phyloP scores from a whole-genome alignment of 164 flowering plant species.

The Macadamia integrifolia region DNA sequence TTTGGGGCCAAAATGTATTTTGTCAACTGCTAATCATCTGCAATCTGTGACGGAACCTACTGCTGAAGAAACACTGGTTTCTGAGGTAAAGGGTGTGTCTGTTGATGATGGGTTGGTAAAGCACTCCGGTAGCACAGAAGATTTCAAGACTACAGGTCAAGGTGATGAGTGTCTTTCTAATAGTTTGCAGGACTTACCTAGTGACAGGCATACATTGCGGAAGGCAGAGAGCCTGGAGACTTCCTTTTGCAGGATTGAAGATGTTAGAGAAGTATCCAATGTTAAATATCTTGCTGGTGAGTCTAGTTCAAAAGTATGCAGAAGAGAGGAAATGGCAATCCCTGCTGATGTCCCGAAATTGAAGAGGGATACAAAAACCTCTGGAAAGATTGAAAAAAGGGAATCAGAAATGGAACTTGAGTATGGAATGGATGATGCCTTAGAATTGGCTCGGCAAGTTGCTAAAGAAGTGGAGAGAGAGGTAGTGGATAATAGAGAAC shows the following conservation, averaged over 20 bases:
- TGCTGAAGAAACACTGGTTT: slow-evolving; percentile 5
- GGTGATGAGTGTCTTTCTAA: slow-evolving; percentile 19
- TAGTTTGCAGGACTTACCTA: slow-evolving; percentile 17
- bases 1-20: slow-evolving; percentile 15
- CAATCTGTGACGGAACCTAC: slow-evolving; percentile 16
- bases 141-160: slow-evolving; percentile 12
- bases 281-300: slow-evolving; percentile 22
- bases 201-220: slow-evolving; percentile 12
- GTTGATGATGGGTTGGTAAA: slow-evolving; percentile 12
- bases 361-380: slow-evolving; percentile 12
- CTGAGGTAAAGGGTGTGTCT: slow-evolving; percentile 22
- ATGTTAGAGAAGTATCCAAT: slow-evolving; percentile 14
- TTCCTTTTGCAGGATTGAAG: slow-evolving; percentile 27
- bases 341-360: slow-evolving; percentile 23
- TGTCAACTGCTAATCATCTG: slow-evolving; percentile 19
- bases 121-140: slow-evolving; percentile 11
- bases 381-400: slow-evolving; percentile 20
- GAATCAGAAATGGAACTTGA: slow-evolving; percentile 53
- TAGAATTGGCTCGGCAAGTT: slow-evolving; percentile 79
- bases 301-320: slow-evolving; percentile 8
- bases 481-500: slow-evolving; percentile 49
- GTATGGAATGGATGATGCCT: slow-evolving; percentile 68
- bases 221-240: slow-evolving; percentile 21
- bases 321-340: slow-evolving; percentile 18
- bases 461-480: slow-evolving; percentile 75